Percentiles rank a stretch among this genome's conserved stretches.
phyloP scores from a whole-genome alignment of 1,284 basidiomycete species.

The Naganishia cerealis region DNA sequence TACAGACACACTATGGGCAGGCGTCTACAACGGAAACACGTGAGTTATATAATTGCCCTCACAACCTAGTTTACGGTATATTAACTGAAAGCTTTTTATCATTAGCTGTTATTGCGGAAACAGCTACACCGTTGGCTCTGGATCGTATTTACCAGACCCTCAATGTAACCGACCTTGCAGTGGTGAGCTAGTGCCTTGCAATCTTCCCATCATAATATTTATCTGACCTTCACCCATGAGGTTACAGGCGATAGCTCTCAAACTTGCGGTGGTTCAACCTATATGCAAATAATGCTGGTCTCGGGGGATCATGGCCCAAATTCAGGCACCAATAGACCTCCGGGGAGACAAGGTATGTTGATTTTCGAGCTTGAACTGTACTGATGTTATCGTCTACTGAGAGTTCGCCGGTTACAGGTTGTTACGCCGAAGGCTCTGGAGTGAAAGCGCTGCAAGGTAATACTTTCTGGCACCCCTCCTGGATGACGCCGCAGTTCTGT shows the following conservation, averaged over 20 bases:
- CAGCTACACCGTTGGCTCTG: constrained; percentile 19
- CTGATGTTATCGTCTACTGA: neutral
- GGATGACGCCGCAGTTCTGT: constrained; percentile 33
- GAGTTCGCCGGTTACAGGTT: neutral
- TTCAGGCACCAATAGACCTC: neutral
- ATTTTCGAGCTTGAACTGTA: neutral
- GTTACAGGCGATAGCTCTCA: constrained; percentile 12
- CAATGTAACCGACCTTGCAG: constrained; percentile 25
- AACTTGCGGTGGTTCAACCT: constrained; percentile 4
- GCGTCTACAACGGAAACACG: constrained; percentile 25
- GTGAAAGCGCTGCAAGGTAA: constrained; percentile 32
- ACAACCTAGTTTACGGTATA: too few relatives aligned
- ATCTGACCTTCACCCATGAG: neutral
- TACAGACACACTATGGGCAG: constrained; percentile 34
- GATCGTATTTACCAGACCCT: constrained; percentile 13
- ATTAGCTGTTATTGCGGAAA: constrained; percentile 25
- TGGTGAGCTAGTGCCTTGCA: constrained; percentile 2
- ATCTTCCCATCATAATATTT: too few relatives aligned
- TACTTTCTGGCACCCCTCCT: constrained; percentile 17
- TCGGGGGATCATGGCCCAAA: constrained; percentile 9
- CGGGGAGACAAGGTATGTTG: constrained; percentile 17
- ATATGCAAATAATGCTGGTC: constrained; percentile 11
- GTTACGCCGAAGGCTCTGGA: constrained; percentile 26
- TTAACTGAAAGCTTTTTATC: neutral
- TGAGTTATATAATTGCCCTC: neutral